phyloP scores from a whole-genome alignment of 352 stramenopile genomes.

The Halophytophthora batemanensis region DNA sequence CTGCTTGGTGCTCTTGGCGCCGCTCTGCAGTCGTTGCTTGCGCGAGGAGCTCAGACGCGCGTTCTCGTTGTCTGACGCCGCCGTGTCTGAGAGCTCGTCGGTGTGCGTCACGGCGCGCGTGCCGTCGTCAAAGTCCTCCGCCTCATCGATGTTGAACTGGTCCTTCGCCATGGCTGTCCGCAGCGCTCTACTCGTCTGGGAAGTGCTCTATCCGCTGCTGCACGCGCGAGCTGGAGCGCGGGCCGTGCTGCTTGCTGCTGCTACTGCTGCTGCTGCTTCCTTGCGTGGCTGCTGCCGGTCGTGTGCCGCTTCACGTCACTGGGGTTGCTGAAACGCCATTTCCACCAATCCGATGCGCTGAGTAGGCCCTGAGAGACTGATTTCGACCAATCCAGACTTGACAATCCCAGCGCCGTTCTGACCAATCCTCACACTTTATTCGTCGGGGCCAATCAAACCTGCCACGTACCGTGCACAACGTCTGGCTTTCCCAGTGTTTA shows the following conservation, averaged over 20 bases:
- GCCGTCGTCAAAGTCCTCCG: constrained; percentile 81
- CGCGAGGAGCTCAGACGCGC: constrained; percentile 39
- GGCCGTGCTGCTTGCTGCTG: too few species aligned
- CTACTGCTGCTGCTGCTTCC: too few species aligned
- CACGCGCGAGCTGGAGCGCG: too few species aligned
- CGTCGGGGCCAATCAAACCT: constrained; percentile 33
- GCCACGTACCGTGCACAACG: constrained; percentile 3
- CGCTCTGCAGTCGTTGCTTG: constrained; percentile 54
- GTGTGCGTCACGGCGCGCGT: constrained; percentile 54
- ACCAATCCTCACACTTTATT: constrained; percentile 7
- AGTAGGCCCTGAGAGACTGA: too few species aligned
- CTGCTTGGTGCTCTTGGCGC: constrained; percentile 21
- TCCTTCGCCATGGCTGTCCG: constrained; percentile 36
- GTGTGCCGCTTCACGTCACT: too few species aligned
- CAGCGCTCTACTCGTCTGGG: constrained; percentile 14
- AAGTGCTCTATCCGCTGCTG: not conserved
- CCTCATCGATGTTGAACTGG: constrained; percentile 77
- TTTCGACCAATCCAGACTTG: not conserved
- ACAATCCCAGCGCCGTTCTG: not conserved
- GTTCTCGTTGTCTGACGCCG: constrained; percentile 26
- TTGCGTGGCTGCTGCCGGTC: too few species aligned
- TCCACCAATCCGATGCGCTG: too few species aligned
- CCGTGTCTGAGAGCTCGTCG: constrained; percentile 4
- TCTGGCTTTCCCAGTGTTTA: not conserved
- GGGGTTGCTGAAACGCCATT: too few species aligned